A percentile compares a stretch with the other conserved stretches of the same genome.
These are phyloP conservation scores for Edaphochlamys debaryana DNA, from an alignment of 139 green algal species.

Conservation along the genomic window DNA sequence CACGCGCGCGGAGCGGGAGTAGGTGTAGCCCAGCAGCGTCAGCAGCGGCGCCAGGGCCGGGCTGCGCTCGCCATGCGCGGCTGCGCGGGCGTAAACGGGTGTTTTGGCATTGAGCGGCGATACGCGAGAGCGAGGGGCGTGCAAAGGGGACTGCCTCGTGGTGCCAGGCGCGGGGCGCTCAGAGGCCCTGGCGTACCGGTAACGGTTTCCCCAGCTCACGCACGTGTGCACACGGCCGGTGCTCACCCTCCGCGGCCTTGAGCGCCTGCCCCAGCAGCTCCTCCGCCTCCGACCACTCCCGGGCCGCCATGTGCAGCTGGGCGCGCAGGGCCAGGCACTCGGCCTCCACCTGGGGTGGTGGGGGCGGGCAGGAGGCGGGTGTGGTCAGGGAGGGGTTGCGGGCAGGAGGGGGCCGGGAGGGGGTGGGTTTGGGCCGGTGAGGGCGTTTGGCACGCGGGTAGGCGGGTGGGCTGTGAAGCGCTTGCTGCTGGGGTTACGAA, in stretches of 20 bases:
- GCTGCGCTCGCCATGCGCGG: slow-evolving; percentile 49
- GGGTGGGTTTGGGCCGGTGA: too few relatives aligned
- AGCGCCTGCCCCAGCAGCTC: slow-evolving; percentile 58
- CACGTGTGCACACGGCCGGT: not conserved
- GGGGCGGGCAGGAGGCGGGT: too few relatives aligned
- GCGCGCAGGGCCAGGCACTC: slow-evolving; percentile 48
- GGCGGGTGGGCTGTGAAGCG: too few relatives aligned
- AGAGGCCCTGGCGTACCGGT: too few relatives aligned
- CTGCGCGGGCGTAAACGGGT: too few relatives aligned
- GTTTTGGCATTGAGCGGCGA: not conserved
- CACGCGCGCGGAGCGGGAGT: slow-evolving; percentile 71
- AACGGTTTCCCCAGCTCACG: too few relatives aligned
- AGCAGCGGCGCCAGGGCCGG: slow-evolving; percentile 68
- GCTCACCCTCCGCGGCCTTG: slow-evolving; percentile 53
- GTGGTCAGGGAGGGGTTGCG: too few relatives aligned
- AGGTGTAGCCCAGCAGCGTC: slow-evolving; percentile 69
- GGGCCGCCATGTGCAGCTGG: slow-evolving; percentile 43
- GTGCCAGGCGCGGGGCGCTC: too few relatives aligned
- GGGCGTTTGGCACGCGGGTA: too few relatives aligned
- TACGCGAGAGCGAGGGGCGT: not conserved
- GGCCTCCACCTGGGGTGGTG: slow-evolving; percentile 40
- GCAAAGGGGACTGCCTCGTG: too few relatives aligned
- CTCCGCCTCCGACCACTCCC: slow-evolving; percentile 75
- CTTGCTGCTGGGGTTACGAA: too few relatives aligned
- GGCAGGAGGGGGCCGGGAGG: too few relatives aligned